phyloP scores from a whole-genome alignment of 2,329 filamentous ascomycete species.

The Paraphoma sp. region DNA sequence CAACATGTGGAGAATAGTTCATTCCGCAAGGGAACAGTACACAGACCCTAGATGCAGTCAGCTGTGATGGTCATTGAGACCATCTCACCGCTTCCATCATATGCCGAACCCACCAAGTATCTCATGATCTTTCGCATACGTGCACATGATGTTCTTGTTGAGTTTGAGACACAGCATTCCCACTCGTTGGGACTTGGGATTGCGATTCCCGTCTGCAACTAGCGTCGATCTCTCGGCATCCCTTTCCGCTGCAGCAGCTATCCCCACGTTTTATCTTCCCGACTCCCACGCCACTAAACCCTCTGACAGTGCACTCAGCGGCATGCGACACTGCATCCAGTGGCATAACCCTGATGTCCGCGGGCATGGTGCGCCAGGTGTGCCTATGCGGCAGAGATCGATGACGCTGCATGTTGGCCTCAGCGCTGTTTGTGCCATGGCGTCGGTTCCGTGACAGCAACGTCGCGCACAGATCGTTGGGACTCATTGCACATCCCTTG shows the following conservation, averaged over 20 bases:
- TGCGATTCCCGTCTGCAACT: neutral
- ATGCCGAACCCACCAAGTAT: no score
- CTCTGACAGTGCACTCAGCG: neutral
- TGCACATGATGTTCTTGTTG: neutral
- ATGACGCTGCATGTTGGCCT: neutral
- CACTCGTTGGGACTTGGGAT: neutral
- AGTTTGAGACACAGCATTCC: neutral
- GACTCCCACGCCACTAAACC: neutral
- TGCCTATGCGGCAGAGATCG: neutral
- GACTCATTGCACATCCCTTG: neutral
- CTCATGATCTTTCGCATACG: no score
- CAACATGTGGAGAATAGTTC: no score
- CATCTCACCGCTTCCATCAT: no score
- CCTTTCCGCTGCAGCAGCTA: conserved; percentile 2
- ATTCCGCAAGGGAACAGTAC: no score
- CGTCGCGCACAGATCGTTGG: neutral
- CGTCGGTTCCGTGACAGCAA: neutral
- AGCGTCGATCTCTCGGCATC: conserved; percentile 3
- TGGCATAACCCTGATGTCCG: neutral
- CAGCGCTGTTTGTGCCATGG: neutral
- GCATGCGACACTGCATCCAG: neutral
- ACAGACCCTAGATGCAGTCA: no score
- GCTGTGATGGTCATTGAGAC: no score
- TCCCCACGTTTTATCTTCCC: conserved; percentile 5
- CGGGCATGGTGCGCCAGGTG: neutral